These are phyloP conservation scores for Aurifilum marmelostoma DNA, from an alignment of 2,329 filamentous ascomycete species.

Conservation along the genomic window DNA sequence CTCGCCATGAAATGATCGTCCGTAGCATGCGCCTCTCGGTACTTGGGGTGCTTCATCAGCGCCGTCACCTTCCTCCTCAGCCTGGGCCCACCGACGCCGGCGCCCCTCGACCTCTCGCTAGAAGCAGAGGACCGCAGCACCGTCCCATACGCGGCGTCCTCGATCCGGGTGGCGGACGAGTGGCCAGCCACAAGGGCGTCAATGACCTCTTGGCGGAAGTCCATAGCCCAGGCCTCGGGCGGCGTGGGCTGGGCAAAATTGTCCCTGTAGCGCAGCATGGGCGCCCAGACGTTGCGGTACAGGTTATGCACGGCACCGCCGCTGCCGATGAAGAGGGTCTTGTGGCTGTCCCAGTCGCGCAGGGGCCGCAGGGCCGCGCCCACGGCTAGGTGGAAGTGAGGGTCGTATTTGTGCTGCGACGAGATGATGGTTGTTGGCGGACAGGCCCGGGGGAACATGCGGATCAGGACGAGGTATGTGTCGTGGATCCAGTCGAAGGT, in stretches of 20 bases:
- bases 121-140: constrained; percentile 25
- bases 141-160: constrained; percentile 28
- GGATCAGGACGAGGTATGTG: constrained; percentile 68
- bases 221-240: constrained; percentile 62
- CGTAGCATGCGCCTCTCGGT: constrained; percentile 68
- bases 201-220: constrained; percentile 68
- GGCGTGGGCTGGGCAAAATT: constrained; percentile 64
- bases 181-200: constrained; percentile 58
- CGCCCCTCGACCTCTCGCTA: constrained; percentile 23
- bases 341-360: constrained; percentile 50
- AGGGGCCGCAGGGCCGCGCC: constrained; percentile 60
- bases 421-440: constrained; percentile 64
- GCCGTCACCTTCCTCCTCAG: constrained; percentile 60
- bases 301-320: constrained; percentile 72
- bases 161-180: constrained; percentile 26
- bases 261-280: constrained; percentile 65
- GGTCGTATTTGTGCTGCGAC: constrained; percentile 45
- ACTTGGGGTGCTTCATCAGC: constrained; percentile 70
- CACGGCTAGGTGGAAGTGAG: constrained; percentile 53
- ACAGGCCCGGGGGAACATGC: constrained; percentile 68
- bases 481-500: constrained; percentile 75
- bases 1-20: constrained; percentile 73
- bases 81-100: constrained; percentile 50
- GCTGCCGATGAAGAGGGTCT: constrained; percentile 57
- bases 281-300: constrained; percentile 67